Conservation (phyloP, 2,329 filamentous ascomycete species). For the Amesomyces nigricolor region DNA sequence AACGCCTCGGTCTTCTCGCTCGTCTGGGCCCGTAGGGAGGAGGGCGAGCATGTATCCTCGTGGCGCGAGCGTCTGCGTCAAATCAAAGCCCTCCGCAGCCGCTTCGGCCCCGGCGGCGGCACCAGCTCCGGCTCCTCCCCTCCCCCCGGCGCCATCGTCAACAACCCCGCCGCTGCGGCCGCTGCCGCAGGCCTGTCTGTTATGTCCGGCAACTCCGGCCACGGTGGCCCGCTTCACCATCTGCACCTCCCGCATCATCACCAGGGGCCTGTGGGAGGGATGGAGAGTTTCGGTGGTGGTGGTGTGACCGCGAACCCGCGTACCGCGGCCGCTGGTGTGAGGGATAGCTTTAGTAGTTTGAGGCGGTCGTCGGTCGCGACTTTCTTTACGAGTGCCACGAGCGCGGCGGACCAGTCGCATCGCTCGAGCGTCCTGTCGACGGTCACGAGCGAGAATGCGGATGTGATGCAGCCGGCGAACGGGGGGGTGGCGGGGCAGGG, state of each 20-base stretch:
- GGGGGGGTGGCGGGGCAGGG: too few relatives aligned
- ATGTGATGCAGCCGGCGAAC: conserved; percentile 31
- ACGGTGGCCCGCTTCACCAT: neutral
- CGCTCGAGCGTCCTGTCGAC: conserved; percentile 54
- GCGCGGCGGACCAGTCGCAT: conserved; percentile 45
- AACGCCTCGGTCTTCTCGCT: conserved; percentile 91
- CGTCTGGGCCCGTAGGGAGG: conserved; percentile 76
- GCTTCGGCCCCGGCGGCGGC: conserved; percentile 39
- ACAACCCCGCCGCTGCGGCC: neutral
- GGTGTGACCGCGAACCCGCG: conserved; percentile 27
- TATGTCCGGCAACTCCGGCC: neutral
- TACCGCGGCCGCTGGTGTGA: conserved; percentile 42
- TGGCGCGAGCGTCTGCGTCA: conserved; percentile 84
- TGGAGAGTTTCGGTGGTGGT: neutral
- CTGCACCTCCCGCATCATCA: neutral
- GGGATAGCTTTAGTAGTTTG: conserved; percentile 57
- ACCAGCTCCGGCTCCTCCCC: conserved; percentile 20
- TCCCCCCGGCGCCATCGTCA: conserved; percentile 23
- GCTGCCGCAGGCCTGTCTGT: neutral
- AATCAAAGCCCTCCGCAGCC: conserved; percentile 75
- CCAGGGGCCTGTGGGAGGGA: neutral
- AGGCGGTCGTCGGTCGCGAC: conserved; percentile 60
- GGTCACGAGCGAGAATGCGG: conserved; percentile 50
- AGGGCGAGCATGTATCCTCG: conserved; percentile 77
- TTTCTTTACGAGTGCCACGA: conserved; percentile 53